Percentiles rank a stretch among this genome's conserved stretches.
Conservation (phyloP, 352 stramenopile species). For the Phytophthora tentaculata region DNA sequence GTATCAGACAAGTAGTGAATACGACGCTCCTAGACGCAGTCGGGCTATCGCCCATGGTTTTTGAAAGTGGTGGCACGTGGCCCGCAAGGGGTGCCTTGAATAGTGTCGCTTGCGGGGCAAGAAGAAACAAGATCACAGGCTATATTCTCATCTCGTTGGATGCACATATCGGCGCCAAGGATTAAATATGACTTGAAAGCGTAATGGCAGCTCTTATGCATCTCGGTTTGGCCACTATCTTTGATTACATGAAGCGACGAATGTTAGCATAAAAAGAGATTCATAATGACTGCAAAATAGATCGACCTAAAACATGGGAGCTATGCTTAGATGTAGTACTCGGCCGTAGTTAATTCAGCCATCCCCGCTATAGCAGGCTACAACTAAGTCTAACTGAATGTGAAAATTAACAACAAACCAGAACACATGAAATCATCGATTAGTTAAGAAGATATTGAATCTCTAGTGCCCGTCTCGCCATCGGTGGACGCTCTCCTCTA, state of each 20-base stretch:
- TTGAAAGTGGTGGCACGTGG: not conserved
- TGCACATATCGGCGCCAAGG: not conserved
- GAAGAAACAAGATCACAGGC: no score
- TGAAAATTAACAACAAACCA: no score
- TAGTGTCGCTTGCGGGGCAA: not conserved
- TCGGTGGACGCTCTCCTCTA: not conserved
- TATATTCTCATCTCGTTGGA: not conserved
- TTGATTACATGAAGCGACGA: no score
- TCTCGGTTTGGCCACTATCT: not conserved
- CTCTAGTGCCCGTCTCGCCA: not conserved
- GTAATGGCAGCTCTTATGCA: not conserved
- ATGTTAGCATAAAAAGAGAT: no score
- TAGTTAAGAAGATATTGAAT: not conserved
- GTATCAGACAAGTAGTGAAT: not conserved
- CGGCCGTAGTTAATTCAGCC: not conserved
- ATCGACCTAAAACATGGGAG: no score
- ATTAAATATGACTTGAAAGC: not conserved
- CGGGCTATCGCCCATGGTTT: not conserved
- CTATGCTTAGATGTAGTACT: no score
- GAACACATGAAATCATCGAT: not conserved
- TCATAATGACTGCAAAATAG: no score
- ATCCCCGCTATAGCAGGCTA: not conserved
- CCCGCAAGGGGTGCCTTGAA: not conserved
- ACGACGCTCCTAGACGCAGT: not conserved
- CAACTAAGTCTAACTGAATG: not conserved